These are phyloP conservation scores for Podila verticillata DNA, from an alignment of 192 early-diverging fungal genomes.

Conservation along the genomic window DNA sequence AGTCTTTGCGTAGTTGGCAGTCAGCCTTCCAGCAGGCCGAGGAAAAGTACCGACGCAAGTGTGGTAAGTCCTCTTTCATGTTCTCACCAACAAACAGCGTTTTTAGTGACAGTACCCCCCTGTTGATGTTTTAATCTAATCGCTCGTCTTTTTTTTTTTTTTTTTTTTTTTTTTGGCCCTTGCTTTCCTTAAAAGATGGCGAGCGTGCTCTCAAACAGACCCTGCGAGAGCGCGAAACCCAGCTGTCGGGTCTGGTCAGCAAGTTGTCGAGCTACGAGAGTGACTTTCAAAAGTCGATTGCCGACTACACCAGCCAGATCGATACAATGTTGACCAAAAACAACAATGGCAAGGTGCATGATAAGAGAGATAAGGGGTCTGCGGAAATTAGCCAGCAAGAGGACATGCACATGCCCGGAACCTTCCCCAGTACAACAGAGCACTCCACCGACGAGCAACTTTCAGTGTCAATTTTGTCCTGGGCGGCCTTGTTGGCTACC, in stretches of 20 bases:
- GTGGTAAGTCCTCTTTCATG: slow-evolving; percentile 30
- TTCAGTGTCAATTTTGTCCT: slow-evolving; percentile 29
- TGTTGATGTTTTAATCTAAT: too few relatives aligned
- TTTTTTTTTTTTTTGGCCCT: background rate
- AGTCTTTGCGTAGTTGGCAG: slow-evolving; percentile 35
- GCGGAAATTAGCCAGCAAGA: too few relatives aligned
- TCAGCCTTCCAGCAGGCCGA: slow-evolving; percentile 37
- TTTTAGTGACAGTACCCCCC: too few relatives aligned
- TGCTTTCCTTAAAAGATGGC: slow-evolving; percentile 4
- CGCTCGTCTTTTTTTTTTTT: too few relatives aligned
- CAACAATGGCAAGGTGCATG: background rate
- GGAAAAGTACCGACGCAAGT: slow-evolving; percentile 47
- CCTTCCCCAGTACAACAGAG: slow-evolving; percentile 11
- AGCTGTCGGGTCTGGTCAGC: slow-evolving; percentile 32
- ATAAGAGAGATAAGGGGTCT: background rate
- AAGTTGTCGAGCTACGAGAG: slow-evolving; percentile 20
- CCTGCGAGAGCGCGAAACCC: slow-evolving; percentile 31
- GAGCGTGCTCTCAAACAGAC: slow-evolving; percentile 39
- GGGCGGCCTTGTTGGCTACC: slow-evolving; percentile 31
- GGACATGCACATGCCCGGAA: slow-evolving; percentile 29
- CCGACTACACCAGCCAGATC: slow-evolving; percentile 6
- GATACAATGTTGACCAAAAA: background rate
- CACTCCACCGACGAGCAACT: slow-evolving; percentile 9
- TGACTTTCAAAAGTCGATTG: slow-evolving; percentile 38
- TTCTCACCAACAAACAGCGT: background rate